Evolutionary conservation across 2,329 filamentous ascomycete genomes (phyloP).

Genomic region (Cercospora beticola): DNA sequence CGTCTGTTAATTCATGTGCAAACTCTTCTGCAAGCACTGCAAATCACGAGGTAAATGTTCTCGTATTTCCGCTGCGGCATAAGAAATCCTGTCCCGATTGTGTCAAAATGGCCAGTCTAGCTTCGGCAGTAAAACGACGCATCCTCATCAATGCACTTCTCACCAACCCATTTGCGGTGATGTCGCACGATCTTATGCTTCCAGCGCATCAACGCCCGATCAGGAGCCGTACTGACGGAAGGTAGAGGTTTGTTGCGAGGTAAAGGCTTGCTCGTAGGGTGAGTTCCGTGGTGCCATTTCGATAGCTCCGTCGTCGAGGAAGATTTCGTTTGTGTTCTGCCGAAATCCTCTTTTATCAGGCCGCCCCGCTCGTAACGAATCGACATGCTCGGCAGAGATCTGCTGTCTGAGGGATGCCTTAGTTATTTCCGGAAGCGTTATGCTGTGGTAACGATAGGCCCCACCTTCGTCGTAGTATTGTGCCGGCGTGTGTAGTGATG

Average conservation of each 20-base stretch:
- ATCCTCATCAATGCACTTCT: background rate
- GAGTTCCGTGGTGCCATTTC: background rate
- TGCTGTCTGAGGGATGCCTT: background rate
- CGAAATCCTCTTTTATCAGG: background rate
- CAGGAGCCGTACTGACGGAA: conserved; percentile 5
- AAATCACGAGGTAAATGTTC: background rate
- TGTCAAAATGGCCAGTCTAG: background rate
- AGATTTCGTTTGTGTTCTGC: background rate
- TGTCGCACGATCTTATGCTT: conserved; percentile 6
- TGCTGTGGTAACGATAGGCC: background rate
- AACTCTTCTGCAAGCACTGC: background rate
- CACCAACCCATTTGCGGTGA: conserved; percentile 4
- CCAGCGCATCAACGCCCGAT: conserved; percentile 1
- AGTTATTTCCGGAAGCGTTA: background rate
- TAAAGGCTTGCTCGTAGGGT: conserved; percentile 1
- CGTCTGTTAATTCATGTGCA: background rate
- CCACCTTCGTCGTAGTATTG: conserved; percentile 5
- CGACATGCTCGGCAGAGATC: background rate
- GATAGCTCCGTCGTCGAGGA: background rate
- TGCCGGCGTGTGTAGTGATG: background rate
- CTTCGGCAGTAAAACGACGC: background rate
- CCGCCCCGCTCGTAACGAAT: background rate
- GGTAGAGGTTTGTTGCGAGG: conserved; percentile 4
- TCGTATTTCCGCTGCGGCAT: background rate
- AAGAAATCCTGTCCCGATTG: background rate